Conservation (phyloP, 2,329 filamentous ascomycete genomes). For the Diaporthe citrichinensis region DNA sequence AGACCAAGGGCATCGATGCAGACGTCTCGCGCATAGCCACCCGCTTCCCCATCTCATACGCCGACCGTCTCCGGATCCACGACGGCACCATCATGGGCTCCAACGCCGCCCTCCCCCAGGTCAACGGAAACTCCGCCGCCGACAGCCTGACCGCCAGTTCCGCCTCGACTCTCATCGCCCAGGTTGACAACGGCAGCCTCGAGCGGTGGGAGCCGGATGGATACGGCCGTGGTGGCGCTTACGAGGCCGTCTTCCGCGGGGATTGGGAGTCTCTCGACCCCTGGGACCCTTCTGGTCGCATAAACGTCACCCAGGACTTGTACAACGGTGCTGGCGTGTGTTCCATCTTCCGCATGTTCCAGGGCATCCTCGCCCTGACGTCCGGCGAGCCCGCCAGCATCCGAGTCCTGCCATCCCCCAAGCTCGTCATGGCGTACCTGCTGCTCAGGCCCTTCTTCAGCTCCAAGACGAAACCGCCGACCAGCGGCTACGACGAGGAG, state of each 20-base stretch:
- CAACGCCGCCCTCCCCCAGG: conserved; percentile 48
- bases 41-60: conserved; percentile 75
- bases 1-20: conserved; percentile 64
- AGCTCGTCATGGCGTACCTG: conserved; percentile 63
- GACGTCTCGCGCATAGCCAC: conserved; percentile 64
- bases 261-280: conserved; percentile 70
- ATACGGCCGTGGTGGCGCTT: conserved; percentile 72
- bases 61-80: conserved; percentile 78
- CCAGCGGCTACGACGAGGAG: conserved; percentile 45
- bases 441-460: conserved; percentile 67
- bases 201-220: conserved; percentile 81
- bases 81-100: conserved; percentile 58
- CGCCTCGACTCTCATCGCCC: conserved; percentile 70
- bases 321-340: conserved; percentile 72
- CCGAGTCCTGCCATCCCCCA: conserved; percentile 62
- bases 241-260: conserved; percentile 67
- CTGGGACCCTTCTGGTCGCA: conserved; percentile 67
- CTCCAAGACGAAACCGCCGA: conserved; percentile 59
- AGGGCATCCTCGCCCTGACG: conserved; percentile 68
- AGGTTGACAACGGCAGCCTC: conserved; percentile 79
- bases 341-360: conserved; percentile 72
- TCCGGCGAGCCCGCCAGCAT: conserved; percentile 64
- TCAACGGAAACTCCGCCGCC: conserved; percentile 50
- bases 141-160: conserved; percentile 47
- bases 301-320: conserved; percentile 67